Evolutionary conservation across 371 early-diverging fungal genomes (phyloP), one percentile per base, ranked within the genome.

Genomic region (Apophysomyces trapeziformis): DNA sequence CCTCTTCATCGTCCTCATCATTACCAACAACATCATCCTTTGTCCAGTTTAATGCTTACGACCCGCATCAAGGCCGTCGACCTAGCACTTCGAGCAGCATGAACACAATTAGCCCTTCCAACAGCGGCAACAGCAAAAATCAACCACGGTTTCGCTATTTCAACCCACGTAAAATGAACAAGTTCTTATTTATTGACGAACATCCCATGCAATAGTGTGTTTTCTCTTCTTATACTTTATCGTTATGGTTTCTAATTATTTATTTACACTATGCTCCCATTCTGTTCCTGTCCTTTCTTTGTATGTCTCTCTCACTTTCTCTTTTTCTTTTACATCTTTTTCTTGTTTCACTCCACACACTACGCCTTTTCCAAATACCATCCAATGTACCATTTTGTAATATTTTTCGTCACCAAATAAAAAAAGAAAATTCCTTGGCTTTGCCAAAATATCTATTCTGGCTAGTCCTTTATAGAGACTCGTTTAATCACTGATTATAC

Each of bases 131-230:
- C 13, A 13, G 41, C 39, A 79, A 74, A 57, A 74, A 58, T 43
- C 77, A 75, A 65, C 68, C 83, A 50, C 72, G 79, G 13, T 83
- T 83, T 67, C 70, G 84, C 12, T 83, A 83, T 46, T 83, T 83
- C 59, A 83, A 79, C 72, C 84, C 84, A 46, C 71, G 79, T 36
- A 83, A 80, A 59, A 77, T 77, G 78, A 83, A 83, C 73, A 80
- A 83, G 64, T 83, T 79, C 59, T 58, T 83, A 21, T 83, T 83
- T 63, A 83, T 83, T 65, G 81, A 83, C 56, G 84, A 83, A 66
- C 75, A 78, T 58, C 83, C 77, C n/a, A 71, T 72, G 64, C 14
- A 44, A 12, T 64, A 66, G 46, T 38, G 37, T 38, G 14, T 38
- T 38, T 16, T 12, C 50, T 58, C 57, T 18, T 60, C 38, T 50